Base-by-base conservation (phyloP, 805 yeast species). In the Torulaspora delbrueckii region DNA sequence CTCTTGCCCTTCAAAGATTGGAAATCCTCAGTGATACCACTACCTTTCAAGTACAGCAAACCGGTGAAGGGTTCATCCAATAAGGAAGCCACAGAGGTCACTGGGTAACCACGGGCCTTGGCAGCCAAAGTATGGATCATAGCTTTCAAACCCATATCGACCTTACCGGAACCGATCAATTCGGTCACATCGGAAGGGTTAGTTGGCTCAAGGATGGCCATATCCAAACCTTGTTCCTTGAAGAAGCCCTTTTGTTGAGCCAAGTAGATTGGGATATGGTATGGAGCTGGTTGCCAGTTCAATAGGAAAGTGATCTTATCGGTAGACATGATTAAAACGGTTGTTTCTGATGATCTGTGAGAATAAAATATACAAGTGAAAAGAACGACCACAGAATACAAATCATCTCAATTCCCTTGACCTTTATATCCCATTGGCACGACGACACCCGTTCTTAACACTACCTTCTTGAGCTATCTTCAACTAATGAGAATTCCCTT, bases 91-190 rank as follows among this genome's bases (percentile, higher is more conserved):
- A 77, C 71, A 12, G 81, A 74, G 16, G 80, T 77, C 18, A 77
- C 79, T 24, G 78, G 78, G 57, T 66, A 77, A 8, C 80, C 80
- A 50, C 81, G 70, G 9, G 81, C 81, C 57, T 76, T 76, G 19
- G 80, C 81, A 43, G 81, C 81, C 47, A 77, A 63, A 4, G 81
- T 77, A 55, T 77, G 81, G 53, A 77, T 76, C 81, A 77, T 77
- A 36, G 81, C 81, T 58, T 77, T 77, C 50, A 77, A 66, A 10
- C 81, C 81, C 78, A 77, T 74, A 62, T 77, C 81, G 40, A 75
- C 68, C 51, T 77, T 77, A 25, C 81, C 81, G 1, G 77, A 69
- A 5, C 81, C 81, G 58, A 77, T 73, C 49, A 77, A 64, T 48
- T 77, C 80, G 23, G 81, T 77, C 36, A 76, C 81, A 58, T 77